These are phyloP conservation scores for Peronospora farinosa DNA, from an alignment of 352 stramenopile genomes.

Conservation along the genomic window DNA sequence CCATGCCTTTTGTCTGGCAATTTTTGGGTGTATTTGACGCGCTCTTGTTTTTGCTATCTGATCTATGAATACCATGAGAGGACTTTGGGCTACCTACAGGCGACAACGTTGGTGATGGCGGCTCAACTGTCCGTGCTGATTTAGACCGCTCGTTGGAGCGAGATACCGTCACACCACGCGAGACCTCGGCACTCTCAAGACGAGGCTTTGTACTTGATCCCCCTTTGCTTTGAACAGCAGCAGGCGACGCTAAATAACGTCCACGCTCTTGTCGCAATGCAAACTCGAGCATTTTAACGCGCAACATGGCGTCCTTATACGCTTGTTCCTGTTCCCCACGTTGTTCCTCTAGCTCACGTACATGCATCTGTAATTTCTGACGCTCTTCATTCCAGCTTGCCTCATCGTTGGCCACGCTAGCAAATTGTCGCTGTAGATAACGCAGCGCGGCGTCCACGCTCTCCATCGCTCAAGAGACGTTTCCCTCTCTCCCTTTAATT, in stretches of 20 bases:
- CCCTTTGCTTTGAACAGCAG: slow-evolving; percentile 47
- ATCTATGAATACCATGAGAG: slow-evolving; percentile 48
- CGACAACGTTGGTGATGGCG: slow-evolving; percentile 37
- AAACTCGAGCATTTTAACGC: slow-evolving; percentile 88
- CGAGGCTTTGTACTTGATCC: slow-evolving; percentile 14
- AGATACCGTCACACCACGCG: slow-evolving; percentile 47
- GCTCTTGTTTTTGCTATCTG: slow-evolving; percentile 49
- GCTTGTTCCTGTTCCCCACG: slow-evolving; percentile 70
- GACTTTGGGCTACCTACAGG: slow-evolving; percentile 28
- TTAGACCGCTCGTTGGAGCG: slow-evolving; percentile 53
- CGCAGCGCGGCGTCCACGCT: slow-evolving; percentile 80
- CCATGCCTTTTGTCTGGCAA: slow-evolving; percentile 46
- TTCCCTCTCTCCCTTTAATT: slow-evolving; percentile 5
- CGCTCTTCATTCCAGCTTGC: slow-evolving; percentile 73
- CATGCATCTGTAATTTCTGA: slow-evolving; percentile 59
- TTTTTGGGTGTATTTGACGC: slow-evolving; percentile 33
- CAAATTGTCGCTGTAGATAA: slow-evolving; percentile 81
- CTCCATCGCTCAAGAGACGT: slow-evolving; percentile 46
- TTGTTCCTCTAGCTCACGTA: slow-evolving; percentile 75
- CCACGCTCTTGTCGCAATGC: slow-evolving; percentile 72
- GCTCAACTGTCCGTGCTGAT: slow-evolving; percentile 34
- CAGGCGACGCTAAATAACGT: slow-evolving; percentile 70
- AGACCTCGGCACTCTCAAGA: slow-evolving; percentile 36
- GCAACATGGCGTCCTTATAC: slow-evolving; percentile 80
- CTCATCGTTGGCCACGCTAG: slow-evolving; percentile 72